These are phyloP conservation scores for Fraxinus cuspidata DNA, from an alignment of 257 asterid genomes.

Conservation along the genomic window DNA sequence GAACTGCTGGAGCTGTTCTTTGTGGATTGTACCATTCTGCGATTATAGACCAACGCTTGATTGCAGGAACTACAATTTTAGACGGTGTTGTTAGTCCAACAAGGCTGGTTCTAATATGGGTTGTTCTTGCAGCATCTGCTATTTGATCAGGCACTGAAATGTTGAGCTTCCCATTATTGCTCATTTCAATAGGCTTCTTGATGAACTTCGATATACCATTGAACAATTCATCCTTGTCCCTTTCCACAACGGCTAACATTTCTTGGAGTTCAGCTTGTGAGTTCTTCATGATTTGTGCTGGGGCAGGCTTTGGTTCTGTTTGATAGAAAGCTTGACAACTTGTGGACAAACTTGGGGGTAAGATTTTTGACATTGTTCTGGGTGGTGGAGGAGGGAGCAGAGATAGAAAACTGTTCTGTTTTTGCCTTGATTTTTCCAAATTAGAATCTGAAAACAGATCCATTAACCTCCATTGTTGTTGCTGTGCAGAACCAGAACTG, in stretches of 20 bases:
- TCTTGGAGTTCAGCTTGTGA: conserved; percentile 20
- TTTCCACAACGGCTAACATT: neutral
- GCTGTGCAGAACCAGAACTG: neutral
- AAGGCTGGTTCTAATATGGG: neutral
- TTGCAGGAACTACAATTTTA: neutral
- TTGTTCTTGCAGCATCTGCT: neutral
- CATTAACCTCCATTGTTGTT: conserved; percentile 13
- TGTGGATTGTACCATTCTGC: conserved; percentile 22
- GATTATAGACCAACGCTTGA: conserved; percentile 20
- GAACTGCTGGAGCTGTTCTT: conserved; percentile 58
- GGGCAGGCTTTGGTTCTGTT: conserved; percentile 3
- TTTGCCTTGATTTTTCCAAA: conserved; percentile 19
- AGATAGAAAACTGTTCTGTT: conserved; percentile 35
- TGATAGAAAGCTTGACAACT: conserved; percentile 18
- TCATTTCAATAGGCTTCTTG: conserved; percentile 14
- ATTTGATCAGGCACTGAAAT: neutral
- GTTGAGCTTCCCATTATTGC: conserved; percentile 17
- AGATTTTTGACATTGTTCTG: conserved; percentile 39
- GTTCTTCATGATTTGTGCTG: conserved; percentile 1
- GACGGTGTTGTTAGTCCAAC: neutral
- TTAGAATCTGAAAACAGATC: conserved; percentile 21
- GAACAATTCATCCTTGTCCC: conserved; percentile 32
- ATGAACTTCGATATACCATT: conserved; percentile 29
- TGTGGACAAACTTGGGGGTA: conserved; percentile 35
- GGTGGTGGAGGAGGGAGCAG: conserved; percentile 62